Evolutionary conservation across 352 stramenopile genomes (phyloP).

Genomic region (Phytophthora citricola): DNA sequence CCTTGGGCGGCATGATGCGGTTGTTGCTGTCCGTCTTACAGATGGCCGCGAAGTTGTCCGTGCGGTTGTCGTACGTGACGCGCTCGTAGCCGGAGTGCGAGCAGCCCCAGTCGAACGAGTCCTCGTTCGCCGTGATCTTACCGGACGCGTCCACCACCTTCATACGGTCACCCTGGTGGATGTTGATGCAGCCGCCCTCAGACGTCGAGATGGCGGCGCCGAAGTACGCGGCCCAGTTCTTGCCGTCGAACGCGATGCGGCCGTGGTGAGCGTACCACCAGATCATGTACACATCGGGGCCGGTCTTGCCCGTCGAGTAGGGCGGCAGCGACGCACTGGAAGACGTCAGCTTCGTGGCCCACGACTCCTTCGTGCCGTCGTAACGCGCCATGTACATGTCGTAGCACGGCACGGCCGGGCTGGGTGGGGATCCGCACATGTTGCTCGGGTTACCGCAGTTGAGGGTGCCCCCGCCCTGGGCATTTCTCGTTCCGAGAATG

Average conservation of each 20-base stretch:
- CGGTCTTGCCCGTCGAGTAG: slow-evolving; percentile 55
- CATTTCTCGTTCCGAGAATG: slow-evolving; percentile 47
- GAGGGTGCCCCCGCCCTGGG: slow-evolving; percentile 52
- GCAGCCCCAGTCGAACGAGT: slow-evolving; percentile 64
- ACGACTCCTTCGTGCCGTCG: slow-evolving; percentile 52
- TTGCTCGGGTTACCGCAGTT: slow-evolving; percentile 64
- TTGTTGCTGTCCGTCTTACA: slow-evolving; percentile 77
- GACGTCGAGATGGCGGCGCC: slow-evolving; percentile 67
- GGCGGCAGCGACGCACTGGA: slow-evolving; percentile 55
- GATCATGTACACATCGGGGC: slow-evolving; percentile 64
- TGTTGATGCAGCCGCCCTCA: slow-evolving; percentile 67
- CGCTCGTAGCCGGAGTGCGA: slow-evolving; percentile 69
- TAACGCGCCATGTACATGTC: slow-evolving; percentile 69
- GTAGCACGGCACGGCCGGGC: slow-evolving; percentile 48
- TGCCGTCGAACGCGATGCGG: slow-evolving; percentile 58
- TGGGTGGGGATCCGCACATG: slow-evolving; percentile 48
- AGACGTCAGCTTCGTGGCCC: slow-evolving; percentile 63
- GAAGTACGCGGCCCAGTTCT: slow-evolving; percentile 71
- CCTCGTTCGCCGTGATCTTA: slow-evolving; percentile 38
- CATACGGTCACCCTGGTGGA: slow-evolving; percentile 72
- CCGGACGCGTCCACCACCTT: slow-evolving; percentile 50
- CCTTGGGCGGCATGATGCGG: slow-evolving; percentile 65
- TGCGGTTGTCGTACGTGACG: slow-evolving; percentile 58
- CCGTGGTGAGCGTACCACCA: slow-evolving; percentile 74
- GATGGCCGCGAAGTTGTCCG: slow-evolving; percentile 49